Percentiles rank a stretch among this genome's conserved stretches.
Conservation (phyloP, 345 rosid species). For the Heritiera littoralis region DNA sequence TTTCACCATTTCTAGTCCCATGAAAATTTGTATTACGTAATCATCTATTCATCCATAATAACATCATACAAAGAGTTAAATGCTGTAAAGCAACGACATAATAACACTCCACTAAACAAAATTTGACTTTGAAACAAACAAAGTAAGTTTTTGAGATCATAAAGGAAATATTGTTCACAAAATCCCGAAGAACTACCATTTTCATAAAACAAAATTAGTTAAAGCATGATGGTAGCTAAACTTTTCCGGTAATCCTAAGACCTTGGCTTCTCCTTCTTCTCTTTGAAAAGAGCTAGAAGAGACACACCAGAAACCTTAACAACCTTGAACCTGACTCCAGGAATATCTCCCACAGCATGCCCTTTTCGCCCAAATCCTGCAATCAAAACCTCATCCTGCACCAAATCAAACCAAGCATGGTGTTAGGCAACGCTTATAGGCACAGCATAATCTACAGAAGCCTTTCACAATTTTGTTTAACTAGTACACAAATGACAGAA, state of each 20-base stretch:
- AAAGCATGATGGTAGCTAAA: background rate
- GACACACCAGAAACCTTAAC: slow-evolving; percentile 88
- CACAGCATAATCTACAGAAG: background rate
- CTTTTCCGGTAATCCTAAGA: slow-evolving; percentile 36
- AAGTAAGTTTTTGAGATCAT: background rate
- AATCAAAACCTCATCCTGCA: slow-evolving; percentile 74
- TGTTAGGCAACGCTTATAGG: background rate
- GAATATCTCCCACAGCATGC: slow-evolving; percentile 87
- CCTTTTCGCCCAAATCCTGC: slow-evolving; percentile 87
- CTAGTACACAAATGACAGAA: background rate
- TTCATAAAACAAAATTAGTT: background rate
- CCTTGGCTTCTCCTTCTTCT: slow-evolving; percentile 89
- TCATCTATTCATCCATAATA: background rate
- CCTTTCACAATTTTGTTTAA: background rate
- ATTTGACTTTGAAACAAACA: background rate
- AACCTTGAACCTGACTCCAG: slow-evolving; percentile 86
- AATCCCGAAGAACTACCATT: background rate
- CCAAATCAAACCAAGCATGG: background rate
- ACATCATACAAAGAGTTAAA: background rate
- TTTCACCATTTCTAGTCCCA: too few relatives aligned
- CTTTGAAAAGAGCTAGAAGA: slow-evolving; percentile 74
- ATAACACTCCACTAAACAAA: background rate
- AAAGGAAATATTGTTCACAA: background rate
- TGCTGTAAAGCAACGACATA: background rate
- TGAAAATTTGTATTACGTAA: too few relatives aligned